These are phyloP conservation scores for Globisporangium emineosum DNA, from an alignment of 352 stramenopile genomes.

Conservation along the genomic window DNA sequence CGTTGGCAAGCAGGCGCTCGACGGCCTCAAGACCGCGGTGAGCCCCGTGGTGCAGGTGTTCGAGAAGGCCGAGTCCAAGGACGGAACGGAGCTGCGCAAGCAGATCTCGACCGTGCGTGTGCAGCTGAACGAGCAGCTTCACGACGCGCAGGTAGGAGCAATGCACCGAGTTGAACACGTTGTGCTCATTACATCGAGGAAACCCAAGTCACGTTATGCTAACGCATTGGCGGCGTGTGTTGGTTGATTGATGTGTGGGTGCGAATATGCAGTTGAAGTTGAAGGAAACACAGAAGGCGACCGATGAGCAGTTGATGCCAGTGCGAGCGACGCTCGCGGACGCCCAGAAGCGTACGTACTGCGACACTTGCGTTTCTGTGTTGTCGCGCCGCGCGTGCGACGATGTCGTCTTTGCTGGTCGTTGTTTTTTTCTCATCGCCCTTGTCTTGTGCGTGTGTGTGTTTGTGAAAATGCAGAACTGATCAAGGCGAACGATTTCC, in stretches of 20 bases:
- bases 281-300: conserved; percentile 50
- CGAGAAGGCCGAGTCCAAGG: conserved; percentile 51
- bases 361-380: background rate
- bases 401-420: background rate
- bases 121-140: conserved; percentile 58
- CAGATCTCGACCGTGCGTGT: conserved; percentile 44
- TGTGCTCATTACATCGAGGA: background rate
- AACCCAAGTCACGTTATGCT: background rate
- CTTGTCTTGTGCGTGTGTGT: background rate
- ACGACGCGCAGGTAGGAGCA: conserved; percentile 38
- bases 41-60: conserved; percentile 61
- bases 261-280: conserved; percentile 32
- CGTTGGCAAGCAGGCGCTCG: conserved; percentile 35
- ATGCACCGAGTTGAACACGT: no score
- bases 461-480: conserved; percentile 36
- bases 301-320: conserved; percentile 56
- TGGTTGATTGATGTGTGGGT: no score
- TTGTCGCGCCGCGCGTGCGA: background rate
- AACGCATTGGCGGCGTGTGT: no score
- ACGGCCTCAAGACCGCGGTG: conserved; percentile 34
- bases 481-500: conserved; percentile 73
- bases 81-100: conserved; percentile 68
- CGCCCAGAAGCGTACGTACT: conserved; percentile 48
- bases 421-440: background rate
- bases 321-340: conserved; percentile 45